phyloP scores from a whole-genome alignment of 176 grass and related monocot genomes.

The Tillandsia leiboldiana region DNA sequence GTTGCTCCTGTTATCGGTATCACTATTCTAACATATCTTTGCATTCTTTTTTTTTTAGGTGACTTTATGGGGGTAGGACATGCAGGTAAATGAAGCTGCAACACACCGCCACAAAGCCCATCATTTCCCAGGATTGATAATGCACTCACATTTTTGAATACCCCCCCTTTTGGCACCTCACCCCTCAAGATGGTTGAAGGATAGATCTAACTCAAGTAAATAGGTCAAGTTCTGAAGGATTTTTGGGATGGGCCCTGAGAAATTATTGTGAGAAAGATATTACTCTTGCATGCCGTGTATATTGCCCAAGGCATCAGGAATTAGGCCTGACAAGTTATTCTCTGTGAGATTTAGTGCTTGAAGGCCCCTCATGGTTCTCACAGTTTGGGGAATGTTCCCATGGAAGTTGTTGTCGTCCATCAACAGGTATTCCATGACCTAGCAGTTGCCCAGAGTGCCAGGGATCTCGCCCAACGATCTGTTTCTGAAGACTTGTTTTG shows the following conservation, averaged over 20 bases:
- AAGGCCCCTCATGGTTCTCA: slow-evolving; percentile 22
- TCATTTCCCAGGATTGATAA: slow-evolving; percentile 26
- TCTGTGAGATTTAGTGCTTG: slow-evolving; percentile 19
- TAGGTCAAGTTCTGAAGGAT: not conserved
- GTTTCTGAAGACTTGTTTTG: slow-evolving; percentile 14
- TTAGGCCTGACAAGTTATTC: slow-evolving; percentile 31
- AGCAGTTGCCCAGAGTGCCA: slow-evolving; percentile 18
- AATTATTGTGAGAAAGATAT: slow-evolving; percentile 31
- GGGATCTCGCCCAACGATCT: slow-evolving; percentile 23
- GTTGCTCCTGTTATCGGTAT: slow-evolving; percentile 6
- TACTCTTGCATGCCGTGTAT: slow-evolving; percentile 12
- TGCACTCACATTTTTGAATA: slow-evolving; percentile 29
- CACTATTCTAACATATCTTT: slow-evolving; percentile 10
- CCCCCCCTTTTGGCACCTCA: slow-evolving; percentile 28
- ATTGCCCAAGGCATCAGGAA: slow-evolving; percentile 19
- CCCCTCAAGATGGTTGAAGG: slow-evolving; percentile 34
- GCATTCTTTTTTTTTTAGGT: slow-evolving; percentile 11
- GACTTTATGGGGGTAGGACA: slow-evolving; percentile 11
- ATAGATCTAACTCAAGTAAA: slow-evolving; percentile 8
- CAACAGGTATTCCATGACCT: slow-evolving; percentile 11
- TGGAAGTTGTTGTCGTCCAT: slow-evolving; percentile 23
- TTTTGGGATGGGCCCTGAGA: slow-evolving; percentile 8
- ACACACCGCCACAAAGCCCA: slow-evolving; percentile 29
- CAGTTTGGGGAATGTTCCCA: slow-evolving; percentile 26
- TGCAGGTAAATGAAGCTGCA: slow-evolving; percentile 27